Percentiles rank a stretch among this genome's conserved stretches.
These are phyloP conservation scores for Asclepias syriaca DNA, from an alignment of 257 asterid species.

Conservation along the genomic window DNA sequence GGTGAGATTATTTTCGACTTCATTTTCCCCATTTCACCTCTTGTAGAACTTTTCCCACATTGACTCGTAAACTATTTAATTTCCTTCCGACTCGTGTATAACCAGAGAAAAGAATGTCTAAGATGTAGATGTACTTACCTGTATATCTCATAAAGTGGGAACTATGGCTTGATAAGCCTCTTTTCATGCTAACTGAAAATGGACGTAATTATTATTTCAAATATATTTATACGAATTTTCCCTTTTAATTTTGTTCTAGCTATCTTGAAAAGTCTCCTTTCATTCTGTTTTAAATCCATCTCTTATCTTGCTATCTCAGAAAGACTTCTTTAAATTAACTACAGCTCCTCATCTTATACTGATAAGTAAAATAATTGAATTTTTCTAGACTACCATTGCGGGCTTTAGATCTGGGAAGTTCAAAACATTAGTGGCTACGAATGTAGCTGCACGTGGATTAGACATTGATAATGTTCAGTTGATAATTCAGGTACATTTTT, in stretches of 20 bases:
- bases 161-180: not conserved
- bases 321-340: not conserved
- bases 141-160: not conserved
- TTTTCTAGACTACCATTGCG: slow-evolving; percentile 62
- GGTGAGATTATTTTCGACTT: slow-evolving; percentile 31
- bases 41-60: not conserved
- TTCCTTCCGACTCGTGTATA: not conserved
- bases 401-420: slow-evolving; percentile 94
- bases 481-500: slow-evolving; percentile 75
- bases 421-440: slow-evolving; percentile 80
- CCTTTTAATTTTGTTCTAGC: not conserved
- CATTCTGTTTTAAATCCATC: not conserved
- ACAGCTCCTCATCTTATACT: not conserved
- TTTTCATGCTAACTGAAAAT: not conserved
- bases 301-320: not conserved
- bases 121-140: not conserved
- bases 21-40: not conserved
- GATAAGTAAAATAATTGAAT: not conserved
- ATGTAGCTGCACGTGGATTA: slow-evolving; percentile 97
- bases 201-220: not conserved
- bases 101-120: not conserved
- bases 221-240: not conserved
- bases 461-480: slow-evolving; percentile 95
- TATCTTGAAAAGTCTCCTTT: not conserved
- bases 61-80: no score